Percentiles rank a stretch among this genome's conserved stretches.
Conservation (phyloP, 2,329 filamentous ascomycete species). For the Fusarium sp. region DNA sequence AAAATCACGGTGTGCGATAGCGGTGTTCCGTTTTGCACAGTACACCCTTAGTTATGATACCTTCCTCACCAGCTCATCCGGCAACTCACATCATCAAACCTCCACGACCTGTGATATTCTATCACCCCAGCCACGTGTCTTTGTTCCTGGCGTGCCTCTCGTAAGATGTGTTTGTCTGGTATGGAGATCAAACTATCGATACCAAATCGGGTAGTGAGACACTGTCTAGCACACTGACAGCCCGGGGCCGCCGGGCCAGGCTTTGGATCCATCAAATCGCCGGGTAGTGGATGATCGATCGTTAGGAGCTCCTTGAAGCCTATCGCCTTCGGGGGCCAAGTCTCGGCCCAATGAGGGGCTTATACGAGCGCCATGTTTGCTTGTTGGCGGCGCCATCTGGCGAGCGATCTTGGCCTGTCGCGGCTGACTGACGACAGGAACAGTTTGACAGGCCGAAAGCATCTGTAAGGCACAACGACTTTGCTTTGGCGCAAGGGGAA, state of each 20-base stretch:
- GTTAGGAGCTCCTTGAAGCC: neutral
- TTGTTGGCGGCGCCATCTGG: neutral
- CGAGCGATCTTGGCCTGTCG: neutral
- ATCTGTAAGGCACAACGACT: constrained; percentile 1
- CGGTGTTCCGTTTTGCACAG: neutral
- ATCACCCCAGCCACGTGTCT: neutral
- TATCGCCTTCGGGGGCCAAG: neutral
- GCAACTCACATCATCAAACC: neutral
- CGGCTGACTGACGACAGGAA: neutral
- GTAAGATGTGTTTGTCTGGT: neutral
- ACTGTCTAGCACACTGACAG: neutral
- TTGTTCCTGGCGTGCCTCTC: neutral
- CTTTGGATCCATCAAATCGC: neutral
- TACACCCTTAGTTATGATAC: neutral
- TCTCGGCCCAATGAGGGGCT: neutral
- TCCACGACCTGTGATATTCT: neutral
- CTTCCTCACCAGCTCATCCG: neutral
- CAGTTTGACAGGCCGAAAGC: neutral
- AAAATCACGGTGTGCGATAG: neutral
- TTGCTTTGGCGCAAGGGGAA: neutral
- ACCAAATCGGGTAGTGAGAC: neutral
- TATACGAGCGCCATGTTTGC: neutral
- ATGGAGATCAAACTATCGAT: constrained; percentile 11
- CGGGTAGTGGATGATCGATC: neutral
- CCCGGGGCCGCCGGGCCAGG: neutral